These are phyloP conservation scores for Schizopora paradoxa DNA, from an alignment of 1,284 basidiomycete genomes.

Conservation along the genomic window DNA sequence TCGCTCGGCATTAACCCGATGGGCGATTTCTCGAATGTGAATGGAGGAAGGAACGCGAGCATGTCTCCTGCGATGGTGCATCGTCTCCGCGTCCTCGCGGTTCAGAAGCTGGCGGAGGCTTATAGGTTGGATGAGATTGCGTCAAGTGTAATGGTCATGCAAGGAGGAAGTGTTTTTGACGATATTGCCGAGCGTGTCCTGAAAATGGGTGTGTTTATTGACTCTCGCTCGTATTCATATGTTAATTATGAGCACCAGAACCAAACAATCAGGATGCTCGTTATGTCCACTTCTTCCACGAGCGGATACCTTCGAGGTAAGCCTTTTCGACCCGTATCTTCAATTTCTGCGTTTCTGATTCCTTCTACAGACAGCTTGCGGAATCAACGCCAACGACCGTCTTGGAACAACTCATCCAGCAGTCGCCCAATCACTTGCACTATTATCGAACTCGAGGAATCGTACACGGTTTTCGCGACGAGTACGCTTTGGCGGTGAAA, in stretches of 20 bases:
- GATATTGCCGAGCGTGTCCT: constrained; percentile 79
- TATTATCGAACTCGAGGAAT: constrained; percentile 79
- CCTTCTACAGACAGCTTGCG: constrained; percentile 59
- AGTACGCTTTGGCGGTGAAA: constrained; percentile 62
- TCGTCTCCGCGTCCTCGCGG: constrained; percentile 66
- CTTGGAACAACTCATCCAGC: constrained; percentile 68
- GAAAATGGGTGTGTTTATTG: constrained; percentile 50
- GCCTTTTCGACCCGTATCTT: constrained; percentile 22
- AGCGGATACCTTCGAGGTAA: constrained; percentile 83
- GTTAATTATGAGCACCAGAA: constrained; percentile 38
- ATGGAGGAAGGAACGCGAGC: constrained; percentile 60
- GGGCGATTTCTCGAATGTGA: constrained; percentile 35
- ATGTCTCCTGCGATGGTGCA: constrained; percentile 81
- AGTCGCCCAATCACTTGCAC: constrained; percentile 67
- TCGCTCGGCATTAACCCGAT: constrained; percentile 53
- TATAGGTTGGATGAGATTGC: constrained; percentile 82
- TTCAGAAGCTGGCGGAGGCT: constrained; percentile 76
- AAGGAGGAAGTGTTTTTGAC: constrained; percentile 81
- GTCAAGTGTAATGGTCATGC: constrained; percentile 86
- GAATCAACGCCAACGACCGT: constrained; percentile 70
- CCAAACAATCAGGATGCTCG: constrained; percentile 70
- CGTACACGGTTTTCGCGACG: constrained; percentile 79
- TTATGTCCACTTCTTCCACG: constrained; percentile 86
- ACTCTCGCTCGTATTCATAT: neutral
- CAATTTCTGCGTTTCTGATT: constrained; percentile 17